Percentiles rank a stretch among this genome's conserved stretches.
Evolutionary conservation across 1,284 basidiomycete species (phyloP).

Genomic region (Marasmius oreades): DNA sequence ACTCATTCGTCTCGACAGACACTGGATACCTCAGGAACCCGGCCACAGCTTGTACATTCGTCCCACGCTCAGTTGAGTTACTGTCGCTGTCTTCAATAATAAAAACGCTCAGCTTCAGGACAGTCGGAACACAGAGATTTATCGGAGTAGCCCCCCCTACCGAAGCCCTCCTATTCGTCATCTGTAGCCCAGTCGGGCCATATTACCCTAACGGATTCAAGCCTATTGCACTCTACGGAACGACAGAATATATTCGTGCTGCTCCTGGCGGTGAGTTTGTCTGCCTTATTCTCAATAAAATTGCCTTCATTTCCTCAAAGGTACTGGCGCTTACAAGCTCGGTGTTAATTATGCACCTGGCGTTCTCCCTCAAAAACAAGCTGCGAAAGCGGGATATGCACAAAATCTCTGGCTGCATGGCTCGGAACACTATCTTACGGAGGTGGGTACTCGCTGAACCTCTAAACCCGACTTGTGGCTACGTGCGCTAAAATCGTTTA

Average conservation of each 20-base stretch:
- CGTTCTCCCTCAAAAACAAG: slow-evolving; percentile 85
- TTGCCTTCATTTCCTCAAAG: slow-evolving; percentile 27
- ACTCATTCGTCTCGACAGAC: slow-evolving; percentile 82
- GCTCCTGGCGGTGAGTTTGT: slow-evolving; percentile 72
- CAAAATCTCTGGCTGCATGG: slow-evolving; percentile 97
- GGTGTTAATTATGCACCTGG: slow-evolving; percentile 91
- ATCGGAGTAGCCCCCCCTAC: slow-evolving; percentile 87
- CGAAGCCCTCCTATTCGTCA: slow-evolving; percentile 93
- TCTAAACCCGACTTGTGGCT: not conserved
- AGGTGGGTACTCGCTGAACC: slow-evolving; percentile 33
- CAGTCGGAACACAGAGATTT: slow-evolving; percentile 88
- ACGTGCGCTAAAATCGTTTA: too few species aligned
- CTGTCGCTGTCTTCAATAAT: not conserved
- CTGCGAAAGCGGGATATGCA: slow-evolving; percentile 82
- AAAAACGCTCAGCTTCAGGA: not conserved
- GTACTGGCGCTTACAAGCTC: slow-evolving; percentile 89
- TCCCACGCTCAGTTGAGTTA: slow-evolving; percentile 64
- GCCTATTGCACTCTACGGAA: slow-evolving; percentile 89
- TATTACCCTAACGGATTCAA: slow-evolving; percentile 97
- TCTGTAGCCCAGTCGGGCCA: slow-evolving; percentile 90
- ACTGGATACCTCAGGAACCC: slow-evolving; percentile 90
- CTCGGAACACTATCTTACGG: slow-evolving; percentile 82
- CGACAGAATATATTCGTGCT: slow-evolving; percentile 88
- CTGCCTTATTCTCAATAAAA: not conserved
- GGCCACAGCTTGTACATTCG: slow-evolving; percentile 94